These are phyloP conservation scores for Coccomyxa sp. DNA, from an alignment of 139 green algal species.

Conservation along the genomic window DNA sequence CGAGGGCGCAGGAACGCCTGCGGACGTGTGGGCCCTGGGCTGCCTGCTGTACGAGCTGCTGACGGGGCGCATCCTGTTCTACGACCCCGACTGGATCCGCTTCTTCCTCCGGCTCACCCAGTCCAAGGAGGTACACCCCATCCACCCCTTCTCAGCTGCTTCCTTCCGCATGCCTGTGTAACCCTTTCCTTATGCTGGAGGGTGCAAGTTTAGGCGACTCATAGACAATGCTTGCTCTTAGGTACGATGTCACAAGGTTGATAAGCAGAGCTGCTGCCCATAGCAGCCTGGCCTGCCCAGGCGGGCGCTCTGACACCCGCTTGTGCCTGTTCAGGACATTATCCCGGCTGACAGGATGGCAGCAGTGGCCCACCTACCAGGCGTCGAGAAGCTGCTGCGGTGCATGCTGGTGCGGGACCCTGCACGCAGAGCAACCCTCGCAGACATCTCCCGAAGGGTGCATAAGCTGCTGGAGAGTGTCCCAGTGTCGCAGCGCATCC, in stretches of 20 bases:
- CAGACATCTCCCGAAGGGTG: constrained; percentile 23
- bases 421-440: constrained; percentile 38
- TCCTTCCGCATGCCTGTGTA: too few relatives aligned
- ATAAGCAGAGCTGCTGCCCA: too few relatives aligned
- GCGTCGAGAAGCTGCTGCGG: constrained; percentile 52
- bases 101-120: constrained; percentile 58
- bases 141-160: constrained; percentile 6
- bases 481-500: too few relatives aligned
- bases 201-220: too few relatives aligned
- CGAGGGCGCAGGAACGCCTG: constrained; percentile 43
- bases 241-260: too few relatives aligned
- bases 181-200: too few relatives aligned
- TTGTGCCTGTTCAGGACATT: constrained; percentile 7
- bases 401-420: constrained; percentile 64
- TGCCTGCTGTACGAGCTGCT: constrained; percentile 85
- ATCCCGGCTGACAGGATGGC: constrained; percentile 3
- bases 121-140: not conserved
- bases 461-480: too few relatives aligned
- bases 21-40: constrained; percentile 81
- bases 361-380: constrained; percentile 6
- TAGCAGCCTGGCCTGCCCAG: too few relatives aligned
- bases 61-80: constrained; percentile 62
- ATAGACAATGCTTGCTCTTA: too few relatives aligned
- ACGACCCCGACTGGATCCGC: constrained; percentile 56
- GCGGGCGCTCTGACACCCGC: too few relatives aligned